Base-by-base conservation (phyloP, 2,329 filamentous ascomycete species). In the Myrmaecium sp. region DNA sequence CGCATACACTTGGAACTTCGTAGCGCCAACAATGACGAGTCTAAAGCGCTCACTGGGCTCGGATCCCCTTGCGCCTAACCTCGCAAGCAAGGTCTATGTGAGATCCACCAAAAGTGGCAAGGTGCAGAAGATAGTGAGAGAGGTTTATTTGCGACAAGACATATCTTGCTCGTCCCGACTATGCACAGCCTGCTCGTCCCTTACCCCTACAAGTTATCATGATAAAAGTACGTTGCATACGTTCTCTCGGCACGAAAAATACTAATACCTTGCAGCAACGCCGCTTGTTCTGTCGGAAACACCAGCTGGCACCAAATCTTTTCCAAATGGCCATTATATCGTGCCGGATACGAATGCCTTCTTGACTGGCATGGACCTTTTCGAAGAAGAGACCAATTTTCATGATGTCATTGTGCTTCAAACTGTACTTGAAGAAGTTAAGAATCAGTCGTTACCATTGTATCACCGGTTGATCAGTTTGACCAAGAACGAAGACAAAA, bases 371-470 rank as follows among this genome's bases (percentile, higher is more conserved):
- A 94, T 98, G 82, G 89, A 98, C 47, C 61, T 95, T 11, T 94
- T 98, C 43, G 89, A 98, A 58, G 76, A 92, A 38, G 76, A 78
- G 32, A 76, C 74, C 9, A 80, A 81, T 3, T 94, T 98, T 42
- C 86, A 89, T 53, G 89, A 98, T 55, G 86, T 98, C n/a, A 69
- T 98, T 32, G 76, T 98, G 26, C 61, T 98, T 30, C 89, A 98
- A 52, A 93, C 86, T 2, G 89, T 98, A 4, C 69, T 98, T 9
- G 89, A 98, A 53, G 89, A 98, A 57, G 67, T 98, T 33, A 80
- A 83, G 47, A 93, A 94, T 50, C 72, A 84, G 40, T 95, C 86
- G 8, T 55, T 95, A 33, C 89, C 89, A 21, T 69, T 98, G 19
- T 98, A 95, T 58, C 94, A 94, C 51, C 79, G 89, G 20, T 62